Percentiles rank a stretch among this genome's conserved stretches.
phyloP scores from a whole-genome alignment of 805 yeast species.

The Ogataea methanolica region DNA sequence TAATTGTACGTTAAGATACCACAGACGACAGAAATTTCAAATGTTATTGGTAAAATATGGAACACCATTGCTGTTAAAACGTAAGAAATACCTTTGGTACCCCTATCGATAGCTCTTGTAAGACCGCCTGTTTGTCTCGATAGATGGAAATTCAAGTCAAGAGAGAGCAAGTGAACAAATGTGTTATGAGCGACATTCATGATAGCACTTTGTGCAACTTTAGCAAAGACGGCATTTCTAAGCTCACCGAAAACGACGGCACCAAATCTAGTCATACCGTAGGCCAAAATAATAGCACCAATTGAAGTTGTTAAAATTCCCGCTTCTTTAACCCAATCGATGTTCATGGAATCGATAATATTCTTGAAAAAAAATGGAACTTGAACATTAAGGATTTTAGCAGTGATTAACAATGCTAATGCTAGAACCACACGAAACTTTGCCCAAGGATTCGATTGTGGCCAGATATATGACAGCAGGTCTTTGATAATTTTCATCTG shows the following conservation, averaged over 20 bases:
- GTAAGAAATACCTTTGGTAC: slow-evolving; percentile 94
- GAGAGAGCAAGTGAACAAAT: slow-evolving; percentile 72
- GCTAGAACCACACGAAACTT: slow-evolving; percentile 76
- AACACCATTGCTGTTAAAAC: slow-evolving; percentile 96
- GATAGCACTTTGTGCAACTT: slow-evolving; percentile 93
- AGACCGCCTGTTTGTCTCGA: slow-evolving; percentile 93
- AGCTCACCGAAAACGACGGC: slow-evolving; percentile 92
- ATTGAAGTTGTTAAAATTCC: slow-evolving; percentile 63
- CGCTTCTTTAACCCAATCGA: slow-evolving; percentile 69
- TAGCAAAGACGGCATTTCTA: slow-evolving; percentile 91
- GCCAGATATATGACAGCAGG: slow-evolving; percentile 74
- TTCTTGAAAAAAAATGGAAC: slow-evolving; percentile 92
- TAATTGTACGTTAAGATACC: slow-evolving; percentile 92
- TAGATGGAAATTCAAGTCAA: slow-evolving; percentile 87
- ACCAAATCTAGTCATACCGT: slow-evolving; percentile 92
- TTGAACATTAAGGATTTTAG: slow-evolving; percentile 87
- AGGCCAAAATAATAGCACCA: slow-evolving; percentile 69
- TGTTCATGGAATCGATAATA: slow-evolving; percentile 88
- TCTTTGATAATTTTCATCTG: slow-evolving; percentile 58
- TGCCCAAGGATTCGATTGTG: slow-evolving; percentile 60
- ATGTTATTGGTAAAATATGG: slow-evolving; percentile 87
- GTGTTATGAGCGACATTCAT: slow-evolving; percentile 85
- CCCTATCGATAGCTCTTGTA: slow-evolving; percentile 94
- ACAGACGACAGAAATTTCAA: slow-evolving; percentile 89
- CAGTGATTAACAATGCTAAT: slow-evolving; percentile 62